Conservation (phyloP, 495 filamentous ascomycete species). For the Podospora didyma region DNA sequence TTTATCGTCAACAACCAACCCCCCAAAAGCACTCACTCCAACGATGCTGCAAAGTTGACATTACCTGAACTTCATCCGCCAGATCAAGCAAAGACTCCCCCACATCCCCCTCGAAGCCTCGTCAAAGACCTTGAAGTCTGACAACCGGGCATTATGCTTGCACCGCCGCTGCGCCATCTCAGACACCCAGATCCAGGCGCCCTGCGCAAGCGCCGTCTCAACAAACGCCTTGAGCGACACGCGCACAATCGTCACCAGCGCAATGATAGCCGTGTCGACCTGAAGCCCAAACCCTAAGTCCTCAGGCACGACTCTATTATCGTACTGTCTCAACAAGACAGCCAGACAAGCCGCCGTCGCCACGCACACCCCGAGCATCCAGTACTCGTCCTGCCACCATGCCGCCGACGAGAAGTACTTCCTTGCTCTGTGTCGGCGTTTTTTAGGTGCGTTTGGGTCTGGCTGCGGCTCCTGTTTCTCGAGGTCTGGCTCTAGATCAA, state of each 20-base stretch:
- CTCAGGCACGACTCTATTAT: slow-evolving; percentile 25
- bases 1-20: not conserved
- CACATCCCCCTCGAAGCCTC: slow-evolving; percentile 32
- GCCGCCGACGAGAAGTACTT: slow-evolving; percentile 17
- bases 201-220: slow-evolving; percentile 31
- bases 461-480: not conserved
- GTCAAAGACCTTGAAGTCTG: slow-evolving; percentile 36
- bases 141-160: slow-evolving; percentile 20
- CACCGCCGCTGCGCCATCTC: slow-evolving; percentile 25
- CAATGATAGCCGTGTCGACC: slow-evolving; percentile 30
- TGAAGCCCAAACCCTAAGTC: slow-evolving; percentile 16
- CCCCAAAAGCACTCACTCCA: too few species aligned
- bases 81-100: slow-evolving; percentile 29
- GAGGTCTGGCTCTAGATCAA: slow-evolving; percentile 1
- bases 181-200: slow-evolving; percentile 36
- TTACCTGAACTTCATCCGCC: slow-evolving; percentile 28
- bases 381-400: slow-evolving; percentile 34
- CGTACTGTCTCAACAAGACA: slow-evolving; percentile 22
- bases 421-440: not conserved
- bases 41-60: too few species aligned
- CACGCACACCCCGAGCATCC: slow-evolving; percentile 28
- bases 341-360: slow-evolving; percentile 16
- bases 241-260: slow-evolving; percentile 30
- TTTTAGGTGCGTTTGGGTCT: not conserved
- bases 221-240: slow-evolving; percentile 31